Conservation (phyloP, 306 rosid genomes). For the Erythrophleum fordii region DNA sequence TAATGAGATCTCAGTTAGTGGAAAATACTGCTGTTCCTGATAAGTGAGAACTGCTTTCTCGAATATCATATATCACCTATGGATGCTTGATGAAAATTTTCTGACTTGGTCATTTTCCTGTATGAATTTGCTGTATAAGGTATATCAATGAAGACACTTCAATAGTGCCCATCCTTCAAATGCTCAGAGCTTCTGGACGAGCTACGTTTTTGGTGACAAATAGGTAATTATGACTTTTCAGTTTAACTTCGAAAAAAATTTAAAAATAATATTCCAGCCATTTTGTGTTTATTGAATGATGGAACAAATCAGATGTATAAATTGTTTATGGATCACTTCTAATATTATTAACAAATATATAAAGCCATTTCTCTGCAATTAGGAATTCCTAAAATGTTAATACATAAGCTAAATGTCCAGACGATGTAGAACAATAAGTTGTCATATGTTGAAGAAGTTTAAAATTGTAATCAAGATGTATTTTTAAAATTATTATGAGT, state of each 20-base stretch:
- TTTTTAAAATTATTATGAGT: slow-evolving; percentile 10
- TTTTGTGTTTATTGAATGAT: slow-evolving; percentile 24
- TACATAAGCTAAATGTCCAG: background rate
- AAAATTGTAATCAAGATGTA: background rate
- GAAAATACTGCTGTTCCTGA: background rate
- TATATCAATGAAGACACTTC: slow-evolving; percentile 78
- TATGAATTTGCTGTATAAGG: slow-evolving; percentile 52
- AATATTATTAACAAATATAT: background rate
- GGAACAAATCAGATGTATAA: slow-evolving; percentile 19
- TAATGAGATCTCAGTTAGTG: background rate
- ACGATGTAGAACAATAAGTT: background rate
- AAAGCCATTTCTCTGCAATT: background rate
- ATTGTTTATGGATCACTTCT: background rate
- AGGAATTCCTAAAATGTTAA: background rate
- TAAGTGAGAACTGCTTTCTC: slow-evolving; percentile 1
- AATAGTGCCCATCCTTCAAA: slow-evolving; percentile 92
- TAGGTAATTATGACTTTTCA: slow-evolving; percentile 60
- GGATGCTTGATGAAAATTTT: slow-evolving; percentile 29
- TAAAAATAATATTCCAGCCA: background rate
- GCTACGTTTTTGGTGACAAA: slow-evolving; percentile 95
- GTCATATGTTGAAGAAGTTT: background rate
- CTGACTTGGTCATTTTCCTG: slow-evolving; percentile 21
- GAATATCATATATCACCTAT: slow-evolving; percentile 27
- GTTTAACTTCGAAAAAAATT: background rate
- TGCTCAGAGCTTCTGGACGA: slow-evolving; percentile 93